These are phyloP conservation scores for Anethum foeniculum DNA, from an alignment of 140 eudicot species.

Conservation along the genomic window DNA sequence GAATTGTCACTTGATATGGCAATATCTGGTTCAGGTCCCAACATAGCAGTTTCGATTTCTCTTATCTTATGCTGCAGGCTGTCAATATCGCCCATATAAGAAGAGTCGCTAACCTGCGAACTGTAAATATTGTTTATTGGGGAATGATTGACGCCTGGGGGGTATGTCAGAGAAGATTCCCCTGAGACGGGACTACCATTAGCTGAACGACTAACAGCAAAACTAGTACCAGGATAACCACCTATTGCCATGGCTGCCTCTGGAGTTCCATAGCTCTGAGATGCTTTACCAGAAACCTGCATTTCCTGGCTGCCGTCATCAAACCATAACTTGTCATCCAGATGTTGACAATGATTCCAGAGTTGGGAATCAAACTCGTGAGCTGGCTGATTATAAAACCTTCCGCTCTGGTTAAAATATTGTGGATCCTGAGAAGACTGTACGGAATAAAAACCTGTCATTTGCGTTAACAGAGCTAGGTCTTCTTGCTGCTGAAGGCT, in stretches of 20 bases:
- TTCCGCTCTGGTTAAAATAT: not conserved
- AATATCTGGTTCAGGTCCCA: conserved; percentile 34
- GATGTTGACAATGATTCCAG: conserved; percentile 17
- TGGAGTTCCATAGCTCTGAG: conserved; percentile 2
- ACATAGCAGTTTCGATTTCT: conserved; percentile 41
- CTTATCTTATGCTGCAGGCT: conserved; percentile 33
- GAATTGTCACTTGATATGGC: conserved; percentile 18
- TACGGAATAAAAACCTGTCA: conserved; percentile 3
- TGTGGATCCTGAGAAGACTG: conserved; percentile 11
- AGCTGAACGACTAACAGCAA: conserved; percentile 29
- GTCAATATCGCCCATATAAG: conserved; percentile 7
- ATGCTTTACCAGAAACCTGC: conserved; percentile 25
- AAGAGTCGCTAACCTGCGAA: conserved; percentile 17
- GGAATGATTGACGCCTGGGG: conserved; percentile 29
- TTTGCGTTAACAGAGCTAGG: not conserved
- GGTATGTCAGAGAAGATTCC: conserved; percentile 30
- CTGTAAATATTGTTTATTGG: conserved; percentile 23
- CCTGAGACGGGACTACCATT: conserved; percentile 35
- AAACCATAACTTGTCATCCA: conserved; percentile 21
- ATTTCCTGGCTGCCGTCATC: conserved; percentile 26
- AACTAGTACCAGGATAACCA: conserved; percentile 16
- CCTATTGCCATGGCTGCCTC: not conserved
- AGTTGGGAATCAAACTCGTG: conserved; percentile 27
- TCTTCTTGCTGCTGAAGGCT: not conserved
- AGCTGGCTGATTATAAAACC: conserved; percentile 12